Base-by-base conservation (phyloP, 345 rosid species). In the Noccaea bulbosa region DNA sequence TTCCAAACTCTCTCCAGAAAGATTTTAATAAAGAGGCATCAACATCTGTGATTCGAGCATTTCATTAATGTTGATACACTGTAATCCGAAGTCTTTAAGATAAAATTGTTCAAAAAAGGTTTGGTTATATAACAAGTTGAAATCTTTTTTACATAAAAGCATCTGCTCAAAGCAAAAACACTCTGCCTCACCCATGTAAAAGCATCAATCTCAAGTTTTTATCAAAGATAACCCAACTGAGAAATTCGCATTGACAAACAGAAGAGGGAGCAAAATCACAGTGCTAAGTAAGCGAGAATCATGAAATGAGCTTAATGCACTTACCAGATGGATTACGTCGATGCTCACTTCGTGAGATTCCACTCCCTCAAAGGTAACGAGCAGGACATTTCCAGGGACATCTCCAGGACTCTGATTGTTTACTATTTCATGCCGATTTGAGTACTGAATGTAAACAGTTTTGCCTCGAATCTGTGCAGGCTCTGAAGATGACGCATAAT, bases 341-440 rank as follows among this genome's bases (percentile, higher is more conserved):
- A 94, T 89, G 92, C 86, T 94, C 71, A 94, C 89, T 27, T 89
- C 89, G 9, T 91, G 94, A 73, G 97, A 87, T 75, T 91, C 95
- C 27, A 91, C 97, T 58, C 97, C 97, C 79, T 94, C 99, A 15
- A 94, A 88, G 11, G 97, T 94, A 30, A 94, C 96, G 34, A 94
- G 81, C 59, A 94, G 80, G 27, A 94, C 99, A 79, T 91, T 94
- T 24, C 97, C 99, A 71, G 96, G 99, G 77, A 84, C 88, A 76
- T 91, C 99, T 20, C 96, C 96, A 16, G 97, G 96, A 78, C 95
- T 89, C 88, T 88, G 93, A 79, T 87, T 91, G 86, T 91, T 92
- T 43, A 94, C 97, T 62, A 94, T 94, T 60, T 94, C 99, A 77
- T 89, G 96, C 33, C 97, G 83, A 64, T 94, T 91, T 1, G 99